phyloP scores from a whole-genome alignment of 352 stramenopile genomes.

The Phytopythium delawarense region DNA sequence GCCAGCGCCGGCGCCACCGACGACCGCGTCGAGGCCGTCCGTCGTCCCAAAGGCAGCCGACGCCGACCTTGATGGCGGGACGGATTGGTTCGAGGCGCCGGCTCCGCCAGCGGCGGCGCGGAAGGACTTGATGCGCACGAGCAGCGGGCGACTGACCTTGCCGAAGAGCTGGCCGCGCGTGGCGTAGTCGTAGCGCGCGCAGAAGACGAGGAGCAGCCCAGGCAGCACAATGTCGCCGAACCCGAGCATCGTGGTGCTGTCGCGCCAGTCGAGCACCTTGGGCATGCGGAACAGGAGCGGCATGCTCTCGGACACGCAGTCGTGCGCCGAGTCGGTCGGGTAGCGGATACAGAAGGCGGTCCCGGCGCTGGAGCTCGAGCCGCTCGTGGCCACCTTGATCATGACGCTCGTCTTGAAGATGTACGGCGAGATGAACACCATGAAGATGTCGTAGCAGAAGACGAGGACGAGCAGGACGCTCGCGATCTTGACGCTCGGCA shows the following conservation, averaged over 20 bases:
- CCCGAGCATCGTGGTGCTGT: constrained; percentile 91
- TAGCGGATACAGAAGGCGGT: constrained; percentile 73
- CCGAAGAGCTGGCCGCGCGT: constrained; percentile 69
- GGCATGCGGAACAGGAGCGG: constrained; percentile 94
- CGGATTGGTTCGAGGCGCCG: constrained; percentile 1
- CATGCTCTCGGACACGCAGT: constrained; percentile 80
- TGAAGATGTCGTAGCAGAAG: constrained; percentile 97
- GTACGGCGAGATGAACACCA: constrained; percentile 93
- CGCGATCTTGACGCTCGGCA: constrained; percentile 92
- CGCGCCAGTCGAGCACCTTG: constrained; percentile 91
- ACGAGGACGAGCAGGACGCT: constrained; percentile 89
- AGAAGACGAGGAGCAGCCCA: constrained; percentile 94
- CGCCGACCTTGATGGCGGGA: neutral
- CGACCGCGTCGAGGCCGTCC: neutral
- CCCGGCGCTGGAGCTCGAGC: constrained; percentile 33
- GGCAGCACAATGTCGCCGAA: constrained; percentile 96
- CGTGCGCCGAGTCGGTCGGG: constrained; percentile 49
- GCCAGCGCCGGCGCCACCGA: neutral
- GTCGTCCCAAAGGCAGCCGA: neutral
- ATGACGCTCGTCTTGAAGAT: constrained; percentile 92
- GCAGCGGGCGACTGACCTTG: constrained; percentile 38
- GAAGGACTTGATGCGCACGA: constrained; percentile 40
- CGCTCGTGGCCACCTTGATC: constrained; percentile 92
- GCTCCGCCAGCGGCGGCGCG: constrained; percentile 9
- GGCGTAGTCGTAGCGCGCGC: constrained; percentile 91